These are phyloP conservation scores for Colletotrichum coccodes DNA, from an alignment of 2,329 filamentous ascomycete genomes.

Conservation along the genomic window DNA sequence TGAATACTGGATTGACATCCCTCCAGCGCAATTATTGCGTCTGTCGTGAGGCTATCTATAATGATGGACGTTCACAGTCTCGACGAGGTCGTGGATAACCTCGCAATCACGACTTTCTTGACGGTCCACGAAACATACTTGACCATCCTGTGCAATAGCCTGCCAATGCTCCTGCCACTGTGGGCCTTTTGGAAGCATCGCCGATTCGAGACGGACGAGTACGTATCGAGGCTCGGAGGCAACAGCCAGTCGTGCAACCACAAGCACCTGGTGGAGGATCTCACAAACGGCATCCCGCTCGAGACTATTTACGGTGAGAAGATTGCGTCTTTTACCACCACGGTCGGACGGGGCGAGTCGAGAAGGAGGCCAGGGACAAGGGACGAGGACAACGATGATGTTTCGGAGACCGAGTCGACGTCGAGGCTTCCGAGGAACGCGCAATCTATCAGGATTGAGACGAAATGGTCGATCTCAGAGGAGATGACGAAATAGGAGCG, in stretches of 20 bases:
- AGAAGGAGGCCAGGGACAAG: neutral
- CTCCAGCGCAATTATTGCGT: slow-evolving; percentile 37
- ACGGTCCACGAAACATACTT: slow-evolving; percentile 36
- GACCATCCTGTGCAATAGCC: slow-evolving; percentile 37
- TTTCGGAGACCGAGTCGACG: slow-evolving; percentile 13
- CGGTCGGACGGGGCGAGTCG: neutral
- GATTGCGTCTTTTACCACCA: slow-evolving; percentile 7
- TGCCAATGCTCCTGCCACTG: slow-evolving; percentile 35
- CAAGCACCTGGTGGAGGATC: slow-evolving; percentile 21
- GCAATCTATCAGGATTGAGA: slow-evolving; percentile 16
- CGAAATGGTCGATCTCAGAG: slow-evolving; percentile 21
- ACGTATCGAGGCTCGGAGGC: slow-evolving; percentile 10
- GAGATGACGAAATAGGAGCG: slow-evolving; percentile 11
- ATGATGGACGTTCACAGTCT: slow-evolving; percentile 38
- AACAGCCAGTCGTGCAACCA: slow-evolving; percentile 15
- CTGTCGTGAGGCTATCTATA: slow-evolving; percentile 36
- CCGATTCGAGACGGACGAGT: slow-evolving; percentile 19
- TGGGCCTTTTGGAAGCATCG: slow-evolving; percentile 21
- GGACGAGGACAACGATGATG: neutral
- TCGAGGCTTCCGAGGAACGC: slow-evolving; percentile 12
- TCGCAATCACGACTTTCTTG: slow-evolving; percentile 39
- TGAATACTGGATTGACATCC: neutral
- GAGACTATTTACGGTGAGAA: slow-evolving; percentile 21
- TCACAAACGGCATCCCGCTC: slow-evolving; percentile 19
- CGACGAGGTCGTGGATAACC: slow-evolving; percentile 36